Base-by-base conservation (phyloP, 768 basidiomycete genomes). In the Sutorius australiensis region DNA sequence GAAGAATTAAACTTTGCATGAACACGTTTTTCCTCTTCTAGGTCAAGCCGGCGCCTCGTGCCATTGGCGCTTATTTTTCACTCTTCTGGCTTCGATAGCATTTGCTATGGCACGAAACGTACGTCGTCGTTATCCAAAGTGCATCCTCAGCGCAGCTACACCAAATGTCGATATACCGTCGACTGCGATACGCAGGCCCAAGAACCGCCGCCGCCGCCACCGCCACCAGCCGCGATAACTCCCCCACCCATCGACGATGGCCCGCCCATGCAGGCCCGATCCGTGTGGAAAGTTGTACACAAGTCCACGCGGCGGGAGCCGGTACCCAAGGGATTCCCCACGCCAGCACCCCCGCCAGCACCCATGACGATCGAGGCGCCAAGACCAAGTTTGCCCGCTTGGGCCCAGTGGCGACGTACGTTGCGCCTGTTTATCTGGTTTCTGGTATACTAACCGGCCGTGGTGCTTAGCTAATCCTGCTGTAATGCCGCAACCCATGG, bases 321-420 rank as follows among this genome's bases (percentile, higher is more conserved):
- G 36, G 75, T 70, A 30, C 70, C 72, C 32, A 78, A 77, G 61
- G 62, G 70, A 17, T 76, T 69, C 73, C 12, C 75, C 72, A 14
- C 75, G 63, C 63, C 63, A 0, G 41, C 45, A 0, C 75, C 75
- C 6, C 46, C 61, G 2, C 61, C 68, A 0, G 55, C 67, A 8
- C 70, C 76, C n/a, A n/a, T n/a, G 11, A 76, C 24, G 24, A 24
- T 24, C 24, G 4, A 6, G 13, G 6, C 13, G 11, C 74, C n/a
- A n/a, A n/a, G n/a, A n/a, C n/a, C n/a, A n/a, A n/a, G n/a, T n/a
- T n/a, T n/a, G n/a, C n/a, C n/a, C 80, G 80, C 89, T 1, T 92
- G 89, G 89, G 82, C 89, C 0, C 87, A 90, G 60, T 92, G 89
- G 89, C 77, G 83, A 75, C 89, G 89, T 92, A 65, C 31, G 57